Conservation (phyloP, 106 monocot species). For the Acanthochlamys bracteata region DNA sequence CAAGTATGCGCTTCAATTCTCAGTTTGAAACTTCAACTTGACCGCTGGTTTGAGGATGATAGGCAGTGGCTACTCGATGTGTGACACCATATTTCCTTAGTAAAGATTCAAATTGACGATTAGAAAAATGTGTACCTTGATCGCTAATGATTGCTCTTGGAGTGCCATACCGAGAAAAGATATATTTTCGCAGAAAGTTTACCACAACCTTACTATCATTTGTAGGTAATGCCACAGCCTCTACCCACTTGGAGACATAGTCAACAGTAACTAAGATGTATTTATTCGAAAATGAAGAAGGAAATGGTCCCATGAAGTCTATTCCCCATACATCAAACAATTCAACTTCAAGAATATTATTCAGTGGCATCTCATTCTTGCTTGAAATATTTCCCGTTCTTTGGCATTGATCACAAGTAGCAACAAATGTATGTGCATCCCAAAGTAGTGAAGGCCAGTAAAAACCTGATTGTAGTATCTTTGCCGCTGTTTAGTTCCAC, state of each 20-base stretch:
- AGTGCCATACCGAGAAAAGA: conserved; percentile 2
- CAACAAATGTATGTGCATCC: background rate
- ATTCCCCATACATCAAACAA: conserved; percentile 2
- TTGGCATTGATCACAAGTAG: conserved; percentile 1
- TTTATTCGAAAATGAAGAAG: background rate
- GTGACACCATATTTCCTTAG: background rate
- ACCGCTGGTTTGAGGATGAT: conserved; percentile 3
- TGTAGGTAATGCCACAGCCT: background rate
- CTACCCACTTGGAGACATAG: conserved; percentile 1
- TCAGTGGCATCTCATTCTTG: background rate
- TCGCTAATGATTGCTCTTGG: conserved; percentile 4
- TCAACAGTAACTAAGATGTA: background rate
- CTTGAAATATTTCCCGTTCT: background rate
- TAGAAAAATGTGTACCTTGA: background rate
- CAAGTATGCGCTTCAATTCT: conserved; percentile 3
- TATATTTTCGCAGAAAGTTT: background rate
- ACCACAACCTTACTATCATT: background rate
- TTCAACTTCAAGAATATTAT: background rate
- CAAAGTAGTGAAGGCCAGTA: background rate
- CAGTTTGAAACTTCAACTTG: background rate
- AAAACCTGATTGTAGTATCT: conserved; percentile 2
- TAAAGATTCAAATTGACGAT: background rate
- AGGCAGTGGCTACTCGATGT: background rate
- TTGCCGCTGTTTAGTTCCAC: background rate
- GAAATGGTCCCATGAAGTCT: background rate